Percentiles rank a stretch among this genome's conserved stretches.
Conservation (phyloP, 2,329 filamentous ascomycete genomes). For the Sporothrix phasma region DNA sequence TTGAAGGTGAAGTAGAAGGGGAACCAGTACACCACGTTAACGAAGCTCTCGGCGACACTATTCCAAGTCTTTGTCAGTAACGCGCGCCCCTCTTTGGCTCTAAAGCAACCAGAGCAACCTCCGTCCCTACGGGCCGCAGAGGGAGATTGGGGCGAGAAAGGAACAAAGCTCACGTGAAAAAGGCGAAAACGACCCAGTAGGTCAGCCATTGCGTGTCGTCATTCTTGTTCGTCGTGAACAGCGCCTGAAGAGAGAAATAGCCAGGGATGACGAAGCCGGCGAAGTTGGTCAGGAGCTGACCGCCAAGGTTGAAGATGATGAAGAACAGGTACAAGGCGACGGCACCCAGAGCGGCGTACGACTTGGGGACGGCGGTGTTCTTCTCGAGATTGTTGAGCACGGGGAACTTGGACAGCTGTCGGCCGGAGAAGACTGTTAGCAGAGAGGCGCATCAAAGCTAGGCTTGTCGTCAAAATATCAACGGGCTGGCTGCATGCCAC, state of each 20-base stretch:
- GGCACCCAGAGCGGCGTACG: slow-evolving; percentile 69
- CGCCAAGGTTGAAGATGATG: slow-evolving; percentile 85
- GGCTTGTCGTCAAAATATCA: not conserved
- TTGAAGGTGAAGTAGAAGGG: slow-evolving; percentile 99
- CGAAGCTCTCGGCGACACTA: slow-evolving; percentile 66
- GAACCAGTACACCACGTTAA: slow-evolving; percentile 88
- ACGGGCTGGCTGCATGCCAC: not conserved
- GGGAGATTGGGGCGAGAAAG: not conserved
- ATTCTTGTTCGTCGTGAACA: slow-evolving; percentile 60
- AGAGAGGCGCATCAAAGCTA: not conserved
- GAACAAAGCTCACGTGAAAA: slow-evolving; percentile 53
- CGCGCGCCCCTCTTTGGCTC: not conserved
- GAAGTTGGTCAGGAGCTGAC: slow-evolving; percentile 78
- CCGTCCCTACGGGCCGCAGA: not conserved
- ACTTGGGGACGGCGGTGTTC: slow-evolving; percentile 73
- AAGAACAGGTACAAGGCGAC: slow-evolving; percentile 79
- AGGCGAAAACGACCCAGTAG: slow-evolving; percentile 81
- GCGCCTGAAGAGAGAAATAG: slow-evolving; percentile 72
- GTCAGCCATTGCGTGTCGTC: slow-evolving; percentile 78
- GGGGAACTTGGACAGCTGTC: slow-evolving; percentile 78
- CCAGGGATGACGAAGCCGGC: slow-evolving; percentile 74
- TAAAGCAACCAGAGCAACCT: not conserved
- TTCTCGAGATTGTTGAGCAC: slow-evolving; percentile 77
- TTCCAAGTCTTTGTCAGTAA: slow-evolving; percentile 11
- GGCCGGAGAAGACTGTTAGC: not conserved